A percentile compares a stretch with the other conserved stretches of the same genome.
Conservation (phyloP, 768 basidiomycete species). For the Termitomyces sp. region DNA sequence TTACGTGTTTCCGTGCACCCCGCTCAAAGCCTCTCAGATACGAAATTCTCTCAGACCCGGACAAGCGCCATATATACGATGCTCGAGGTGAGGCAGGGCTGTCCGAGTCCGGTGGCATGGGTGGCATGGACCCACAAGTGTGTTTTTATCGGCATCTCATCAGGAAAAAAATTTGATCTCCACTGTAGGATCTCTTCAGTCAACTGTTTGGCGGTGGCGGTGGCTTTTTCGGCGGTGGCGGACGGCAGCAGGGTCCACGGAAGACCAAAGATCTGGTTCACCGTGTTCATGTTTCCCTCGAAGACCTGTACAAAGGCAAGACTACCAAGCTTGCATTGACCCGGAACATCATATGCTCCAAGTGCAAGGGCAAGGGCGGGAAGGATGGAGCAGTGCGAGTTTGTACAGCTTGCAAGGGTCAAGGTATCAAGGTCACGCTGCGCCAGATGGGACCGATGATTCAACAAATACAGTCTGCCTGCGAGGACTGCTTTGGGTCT, state of each 20-base stretch:
- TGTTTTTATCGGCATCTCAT: conserved; percentile 13
- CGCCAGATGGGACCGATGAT: conserved; percentile 99
- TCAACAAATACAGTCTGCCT: conserved; percentile 95
- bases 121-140: conserved; percentile 95
- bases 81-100: conserved; percentile 89
- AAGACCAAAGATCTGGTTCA: conserved; percentile 99
- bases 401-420: conserved; percentile 77
- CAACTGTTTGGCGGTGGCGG: conserved; percentile 84
- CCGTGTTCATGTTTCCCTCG: conserved; percentile 92
- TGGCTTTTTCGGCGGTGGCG: conserved; percentile 73
- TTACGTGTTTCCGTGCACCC: conserved; percentile 4
- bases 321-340: conserved; percentile 96
- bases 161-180: conserved; percentile 1
- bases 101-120: conserved; percentile 81
- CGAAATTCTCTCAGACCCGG: conserved; percentile 86
- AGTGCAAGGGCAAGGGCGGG: conserved; percentile 95
- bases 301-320: conserved; percentile 98
- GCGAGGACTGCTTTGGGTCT: conserved; percentile 89
- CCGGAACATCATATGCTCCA: conserved; percentile 87
- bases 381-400: conserved; percentile 91
- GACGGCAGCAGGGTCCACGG: conserved; percentile 66
- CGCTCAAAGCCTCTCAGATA: conserved; percentile 47
- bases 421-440: conserved; percentile 85
- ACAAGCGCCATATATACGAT: conserved; percentile 82
- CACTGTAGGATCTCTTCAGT: conserved; percentile 82